Evolutionary conservation across 108 stramenopile genomes (phyloP).

Genomic region (Nitzschia sp.): DNA sequence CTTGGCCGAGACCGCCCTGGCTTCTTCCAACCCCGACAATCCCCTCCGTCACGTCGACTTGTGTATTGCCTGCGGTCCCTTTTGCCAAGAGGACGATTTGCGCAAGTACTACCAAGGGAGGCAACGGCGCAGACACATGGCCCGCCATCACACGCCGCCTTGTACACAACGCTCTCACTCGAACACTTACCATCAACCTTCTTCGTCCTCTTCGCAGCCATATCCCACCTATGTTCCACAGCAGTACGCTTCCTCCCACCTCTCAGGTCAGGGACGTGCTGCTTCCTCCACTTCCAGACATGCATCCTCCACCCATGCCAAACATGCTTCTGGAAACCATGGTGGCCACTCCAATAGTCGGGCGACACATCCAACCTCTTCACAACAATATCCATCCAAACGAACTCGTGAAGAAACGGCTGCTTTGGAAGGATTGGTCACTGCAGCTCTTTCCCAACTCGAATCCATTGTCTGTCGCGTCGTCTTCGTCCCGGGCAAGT

Average conservation of each 20-base stretch:
- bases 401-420: slow-evolving; percentile 44
- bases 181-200: not conserved
- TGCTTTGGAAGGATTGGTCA: slow-evolving; percentile 53
- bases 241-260: not conserved
- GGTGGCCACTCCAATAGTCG: not conserved
- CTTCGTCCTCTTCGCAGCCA: not conserved
- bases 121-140: slow-evolving; percentile 16
- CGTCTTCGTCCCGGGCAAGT: slow-evolving; percentile 35
- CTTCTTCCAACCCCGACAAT: not conserved
- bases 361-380: slow-evolving; percentile 4
- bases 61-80: slow-evolving; percentile 56
- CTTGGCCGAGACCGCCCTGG: slow-evolving; percentile 46
- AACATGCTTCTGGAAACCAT: not conserved
- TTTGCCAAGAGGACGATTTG: slow-evolving; percentile 45
- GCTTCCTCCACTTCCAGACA: not conserved
- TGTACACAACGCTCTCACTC: not conserved
- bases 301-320: not conserved
- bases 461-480: slow-evolving; percentile 68
- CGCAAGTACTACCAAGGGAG: slow-evolving; percentile 25
- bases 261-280: not conserved
- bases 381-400: slow-evolving; percentile 14
- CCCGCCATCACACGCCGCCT: slow-evolving; percentile 3
- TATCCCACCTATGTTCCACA: not conserved
- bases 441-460: slow-evolving; percentile 55
- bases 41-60: slow-evolving; percentile 36